Conservation (phyloP, 73 alveolate species). For the Halteria grandinella region DNA sequence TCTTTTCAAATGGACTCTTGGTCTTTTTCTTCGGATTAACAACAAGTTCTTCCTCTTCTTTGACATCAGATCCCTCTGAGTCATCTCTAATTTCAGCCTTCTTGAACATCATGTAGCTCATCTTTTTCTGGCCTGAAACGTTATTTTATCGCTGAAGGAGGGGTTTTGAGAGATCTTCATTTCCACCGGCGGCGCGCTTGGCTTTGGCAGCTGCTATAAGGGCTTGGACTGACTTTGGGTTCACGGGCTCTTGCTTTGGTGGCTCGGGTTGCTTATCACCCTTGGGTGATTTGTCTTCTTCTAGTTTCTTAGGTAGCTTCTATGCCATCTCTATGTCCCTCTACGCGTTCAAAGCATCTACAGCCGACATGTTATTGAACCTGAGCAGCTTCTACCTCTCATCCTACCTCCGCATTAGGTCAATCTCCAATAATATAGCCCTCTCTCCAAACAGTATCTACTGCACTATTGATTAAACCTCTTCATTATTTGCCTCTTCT, state of each 20-base stretch:
- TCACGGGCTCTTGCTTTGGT: no score
- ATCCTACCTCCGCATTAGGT: constrained; percentile 15
- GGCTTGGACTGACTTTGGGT: neutral
- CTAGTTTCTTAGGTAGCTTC: neutral
- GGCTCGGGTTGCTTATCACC: no score
- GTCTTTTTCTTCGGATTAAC: no score
- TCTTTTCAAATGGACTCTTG: no score
- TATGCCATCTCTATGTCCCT: neutral
- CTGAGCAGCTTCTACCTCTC: constrained; percentile 42
- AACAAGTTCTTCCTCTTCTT: no score
- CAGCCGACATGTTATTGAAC: neutral
- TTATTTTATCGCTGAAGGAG: no score
- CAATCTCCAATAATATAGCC: constrained; percentile 40
- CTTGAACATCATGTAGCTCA: no score
- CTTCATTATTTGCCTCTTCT: neutral
- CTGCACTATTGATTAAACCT: neutral
- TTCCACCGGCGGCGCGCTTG: neutral
- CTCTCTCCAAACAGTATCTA: constrained; percentile 23
- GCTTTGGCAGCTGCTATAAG: neutral
- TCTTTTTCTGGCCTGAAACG: no score
- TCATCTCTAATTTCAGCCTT: no score
- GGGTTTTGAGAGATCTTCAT: no score
- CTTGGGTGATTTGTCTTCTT: neutral
- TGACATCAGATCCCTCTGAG: no score
- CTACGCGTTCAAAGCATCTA: neutral